These are phyloP conservation scores for Myriangium duriaei DNA, from an alignment of 2,329 filamentous ascomycete genomes.

Conservation along the genomic window DNA sequence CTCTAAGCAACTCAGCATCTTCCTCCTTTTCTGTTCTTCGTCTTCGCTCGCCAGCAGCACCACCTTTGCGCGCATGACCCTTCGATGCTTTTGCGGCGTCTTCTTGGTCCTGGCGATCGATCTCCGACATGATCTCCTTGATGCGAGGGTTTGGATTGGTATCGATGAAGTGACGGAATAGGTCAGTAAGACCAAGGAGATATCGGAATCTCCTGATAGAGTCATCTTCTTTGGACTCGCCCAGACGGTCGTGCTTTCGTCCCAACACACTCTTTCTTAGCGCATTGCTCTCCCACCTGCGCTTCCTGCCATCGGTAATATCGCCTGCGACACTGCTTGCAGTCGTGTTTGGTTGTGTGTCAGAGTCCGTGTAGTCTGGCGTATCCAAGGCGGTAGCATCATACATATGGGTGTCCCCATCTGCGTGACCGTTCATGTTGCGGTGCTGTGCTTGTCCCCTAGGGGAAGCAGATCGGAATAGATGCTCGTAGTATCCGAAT, in stretches of 20 bases:
- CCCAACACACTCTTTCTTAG: conserved; percentile 85
- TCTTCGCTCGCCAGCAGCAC: conserved; percentile 63
- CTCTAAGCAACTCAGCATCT: conserved; percentile 74
- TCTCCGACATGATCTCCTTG: conserved; percentile 84
- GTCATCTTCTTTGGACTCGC: conserved; percentile 94
- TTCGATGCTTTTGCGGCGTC: conserved; percentile 59
- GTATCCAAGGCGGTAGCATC: conserved; percentile 47
- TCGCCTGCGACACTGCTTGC: conserved; percentile 83
- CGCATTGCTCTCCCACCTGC: conserved; percentile 75
- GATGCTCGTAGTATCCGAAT: conserved; percentile 2
- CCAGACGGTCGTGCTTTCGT: conserved; percentile 84
- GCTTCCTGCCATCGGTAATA: conserved; percentile 64
- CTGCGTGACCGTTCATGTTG: conserved; percentile 14
- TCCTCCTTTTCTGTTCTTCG: conserved; percentile 94
- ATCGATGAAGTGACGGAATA: conserved; percentile 98
- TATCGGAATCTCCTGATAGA: conserved; percentile 91
- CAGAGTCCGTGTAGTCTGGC: conserved; percentile 53
- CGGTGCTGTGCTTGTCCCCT: conserved; percentile 8
- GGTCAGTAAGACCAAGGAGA: conserved; percentile 82
- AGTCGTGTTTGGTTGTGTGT: conserved; percentile 53
- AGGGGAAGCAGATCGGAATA: conserved; percentile 3
- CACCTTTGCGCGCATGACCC: conserved; percentile 66
- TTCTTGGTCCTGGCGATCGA: conserved; percentile 80
- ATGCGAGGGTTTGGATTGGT: conserved; percentile 92
- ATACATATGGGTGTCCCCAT: conserved; percentile 12